Conservation (phyloP, 2,329 filamentous ascomycete species). For the Apiospora pterosperma region DNA sequence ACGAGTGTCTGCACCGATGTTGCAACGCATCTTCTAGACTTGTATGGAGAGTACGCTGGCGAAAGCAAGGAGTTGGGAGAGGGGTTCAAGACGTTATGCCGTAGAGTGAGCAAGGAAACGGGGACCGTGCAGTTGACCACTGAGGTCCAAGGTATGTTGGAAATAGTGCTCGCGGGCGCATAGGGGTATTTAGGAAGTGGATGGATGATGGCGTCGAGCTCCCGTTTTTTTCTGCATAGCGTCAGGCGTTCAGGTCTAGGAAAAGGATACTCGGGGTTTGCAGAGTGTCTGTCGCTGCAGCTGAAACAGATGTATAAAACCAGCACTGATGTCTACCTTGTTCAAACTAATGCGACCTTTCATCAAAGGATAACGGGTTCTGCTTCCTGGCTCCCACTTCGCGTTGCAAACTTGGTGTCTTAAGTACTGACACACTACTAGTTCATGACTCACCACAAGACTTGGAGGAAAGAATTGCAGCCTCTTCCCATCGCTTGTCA, state of each 20-base stretch:
- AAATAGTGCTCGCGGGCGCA: slow-evolving; percentile 51
- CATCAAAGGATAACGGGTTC: background rate
- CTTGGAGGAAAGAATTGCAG: background rate
- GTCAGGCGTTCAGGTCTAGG: slow-evolving; percentile 7
- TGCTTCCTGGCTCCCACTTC: background rate
- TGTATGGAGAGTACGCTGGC: slow-evolving; percentile 79
- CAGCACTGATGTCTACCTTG: background rate
- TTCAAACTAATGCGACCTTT: background rate
- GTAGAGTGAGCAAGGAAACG: slow-evolving; percentile 70
- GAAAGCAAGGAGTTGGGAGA: slow-evolving; percentile 70
- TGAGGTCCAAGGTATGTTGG: slow-evolving; percentile 84
- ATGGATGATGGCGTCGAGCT: background rate
- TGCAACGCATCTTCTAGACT: slow-evolving; percentile 75
- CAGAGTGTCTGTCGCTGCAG: background rate
- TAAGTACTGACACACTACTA: background rate
- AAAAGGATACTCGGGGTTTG: slow-evolving; percentile 1
- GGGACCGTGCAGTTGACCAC: slow-evolving; percentile 81
- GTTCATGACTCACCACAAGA: background rate
- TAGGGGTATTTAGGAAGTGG: slow-evolving; percentile 30
- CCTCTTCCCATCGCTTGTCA: background rate
- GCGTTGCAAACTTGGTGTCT: background rate
- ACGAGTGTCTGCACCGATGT: slow-evolving; percentile 80
- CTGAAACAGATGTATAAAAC: background rate
- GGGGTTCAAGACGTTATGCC: slow-evolving; percentile 65
- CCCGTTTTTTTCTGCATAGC: slow-evolving; percentile 6